phyloP scores from a whole-genome alignment of 1,284 basidiomycete genomes.

The Kalmanozyma brasiliensis region DNA sequence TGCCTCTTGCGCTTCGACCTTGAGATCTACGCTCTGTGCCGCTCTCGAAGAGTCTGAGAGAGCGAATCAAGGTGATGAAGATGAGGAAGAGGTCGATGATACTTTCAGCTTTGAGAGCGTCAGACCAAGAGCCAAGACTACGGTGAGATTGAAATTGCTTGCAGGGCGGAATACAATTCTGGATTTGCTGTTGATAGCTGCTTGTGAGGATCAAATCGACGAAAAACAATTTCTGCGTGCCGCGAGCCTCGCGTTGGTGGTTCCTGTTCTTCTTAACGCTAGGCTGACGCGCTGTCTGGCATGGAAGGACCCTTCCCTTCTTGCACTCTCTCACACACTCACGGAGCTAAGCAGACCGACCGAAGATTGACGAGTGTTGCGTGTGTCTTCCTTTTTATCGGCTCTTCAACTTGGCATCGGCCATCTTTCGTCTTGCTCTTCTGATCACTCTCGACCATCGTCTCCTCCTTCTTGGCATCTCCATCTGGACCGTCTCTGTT shows the following conservation, averaged over 20 bases:
- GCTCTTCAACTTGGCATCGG: background rate
- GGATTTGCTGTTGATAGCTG: background rate
- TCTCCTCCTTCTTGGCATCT: background rate
- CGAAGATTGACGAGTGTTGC: no score
- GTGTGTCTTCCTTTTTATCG: no score
- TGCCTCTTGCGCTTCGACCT: no score
- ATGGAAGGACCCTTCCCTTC: conserved; percentile 3
- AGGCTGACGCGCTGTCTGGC: background rate
- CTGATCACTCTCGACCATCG: conserved; percentile 6
- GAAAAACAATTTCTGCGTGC: background rate
- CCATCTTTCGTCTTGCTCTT: background rate
- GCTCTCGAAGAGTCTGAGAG: no score
- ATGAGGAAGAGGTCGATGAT: no score
- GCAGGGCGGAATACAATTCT: no score
- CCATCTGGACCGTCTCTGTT: conserved; percentile 34
- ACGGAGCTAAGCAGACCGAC: no score
- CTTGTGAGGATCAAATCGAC: no score
- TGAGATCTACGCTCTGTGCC: no score
- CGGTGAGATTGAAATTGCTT: conserved; percentile 1
- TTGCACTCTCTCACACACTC: background rate
- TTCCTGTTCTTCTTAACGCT: background rate
- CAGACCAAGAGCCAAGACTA: conserved; percentile 2
- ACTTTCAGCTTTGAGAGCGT: no score
- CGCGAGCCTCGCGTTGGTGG: no score
- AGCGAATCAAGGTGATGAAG: no score